Conservation (phyloP, 2,329 filamentous ascomycete genomes). For the Phoma herbarum region DNA sequence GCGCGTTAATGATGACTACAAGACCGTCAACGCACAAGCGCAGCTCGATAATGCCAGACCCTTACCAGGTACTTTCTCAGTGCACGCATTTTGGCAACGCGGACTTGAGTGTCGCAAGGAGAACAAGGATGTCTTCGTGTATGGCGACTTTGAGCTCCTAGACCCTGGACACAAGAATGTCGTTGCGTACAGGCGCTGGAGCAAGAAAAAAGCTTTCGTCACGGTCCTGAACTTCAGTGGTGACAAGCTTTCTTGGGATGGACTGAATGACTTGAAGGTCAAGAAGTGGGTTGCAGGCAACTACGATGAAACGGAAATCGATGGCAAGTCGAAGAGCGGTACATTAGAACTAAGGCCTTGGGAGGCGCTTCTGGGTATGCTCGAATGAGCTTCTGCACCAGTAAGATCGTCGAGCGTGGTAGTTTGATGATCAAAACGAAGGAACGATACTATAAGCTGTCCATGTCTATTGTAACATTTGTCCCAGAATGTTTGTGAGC, state of each 20-base stretch:
- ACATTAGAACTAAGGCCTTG: conserved; percentile 44
- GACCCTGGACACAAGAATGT: conserved; percentile 54
- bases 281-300: conserved; percentile 51
- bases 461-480: not conserved
- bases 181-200: conserved; percentile 47
- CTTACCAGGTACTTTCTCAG: conserved; percentile 52
- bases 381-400: conserved; percentile 17
- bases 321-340: conserved; percentile 27
- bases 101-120: conserved; percentile 65
- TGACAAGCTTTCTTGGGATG: conserved; percentile 40
- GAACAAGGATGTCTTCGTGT: conserved; percentile 68
- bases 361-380: conserved; percentile 46
- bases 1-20: conserved; percentile 65
- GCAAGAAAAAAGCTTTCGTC: conserved; percentile 37
- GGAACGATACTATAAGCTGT: not conserved
- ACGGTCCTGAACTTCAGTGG: conserved; percentile 48
- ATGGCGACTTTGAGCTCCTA: conserved; percentile 66
- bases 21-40: conserved; percentile 63
- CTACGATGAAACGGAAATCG: conserved; percentile 43
- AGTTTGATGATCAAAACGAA: not conserved
- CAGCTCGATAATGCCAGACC: conserved; percentile 54
- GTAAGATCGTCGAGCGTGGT: no score
- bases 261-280: conserved; percentile 38
- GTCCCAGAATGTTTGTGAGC: not conserved
- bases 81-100: conserved; percentile 69